These are phyloP conservation scores for Lepiota subincarnata DNA, from an alignment of 768 basidiomycete genomes.

Conservation along the genomic window DNA sequence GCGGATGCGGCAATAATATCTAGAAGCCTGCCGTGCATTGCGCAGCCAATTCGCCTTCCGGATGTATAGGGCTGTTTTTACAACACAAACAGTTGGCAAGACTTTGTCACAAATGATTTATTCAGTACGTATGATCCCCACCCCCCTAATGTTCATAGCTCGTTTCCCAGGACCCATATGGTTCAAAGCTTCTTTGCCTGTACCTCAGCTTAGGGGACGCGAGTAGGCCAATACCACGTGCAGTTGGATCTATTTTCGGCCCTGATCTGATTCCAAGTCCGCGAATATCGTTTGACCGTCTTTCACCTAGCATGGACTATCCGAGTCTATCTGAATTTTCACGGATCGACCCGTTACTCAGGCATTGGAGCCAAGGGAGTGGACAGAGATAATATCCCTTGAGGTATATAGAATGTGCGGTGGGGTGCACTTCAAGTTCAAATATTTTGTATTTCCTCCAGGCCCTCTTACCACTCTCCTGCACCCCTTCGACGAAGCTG, in stretches of 20 bases:
- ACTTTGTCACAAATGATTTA: not conserved
- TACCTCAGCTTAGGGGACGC: slow-evolving; percentile 2
- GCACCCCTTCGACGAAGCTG: not conserved
- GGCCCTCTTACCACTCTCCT: not conserved
- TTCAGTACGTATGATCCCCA: not conserved
- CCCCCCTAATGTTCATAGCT: not conserved
- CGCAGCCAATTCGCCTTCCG: not conserved
- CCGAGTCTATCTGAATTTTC: slow-evolving; percentile 24
- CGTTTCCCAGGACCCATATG: slow-evolving; percentile 1
- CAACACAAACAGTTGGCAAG: not conserved
- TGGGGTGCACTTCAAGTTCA: not conserved
- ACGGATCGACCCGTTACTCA: slow-evolving; percentile 26
- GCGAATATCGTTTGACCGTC: slow-evolving; percentile 17
- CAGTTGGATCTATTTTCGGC: slow-evolving; percentile 21
- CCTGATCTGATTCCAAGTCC: slow-evolving; percentile 20
- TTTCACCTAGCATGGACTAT: slow-evolving; percentile 15
- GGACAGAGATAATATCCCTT: not conserved
- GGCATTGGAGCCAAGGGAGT: slow-evolving; percentile 7
- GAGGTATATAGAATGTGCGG: slow-evolving; percentile 13
- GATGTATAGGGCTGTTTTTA: too few species aligned
- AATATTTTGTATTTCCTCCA: slow-evolving; percentile 5
- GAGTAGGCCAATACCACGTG: slow-evolving; percentile 5
- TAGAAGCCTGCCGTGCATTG: not conserved
- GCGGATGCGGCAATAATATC: not conserved
- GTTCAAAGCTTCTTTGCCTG: slow-evolving; percentile 7